Evolutionary conservation across 306 rosid genomes (phyloP).

Genomic region (Cicer bijugum): DNA sequence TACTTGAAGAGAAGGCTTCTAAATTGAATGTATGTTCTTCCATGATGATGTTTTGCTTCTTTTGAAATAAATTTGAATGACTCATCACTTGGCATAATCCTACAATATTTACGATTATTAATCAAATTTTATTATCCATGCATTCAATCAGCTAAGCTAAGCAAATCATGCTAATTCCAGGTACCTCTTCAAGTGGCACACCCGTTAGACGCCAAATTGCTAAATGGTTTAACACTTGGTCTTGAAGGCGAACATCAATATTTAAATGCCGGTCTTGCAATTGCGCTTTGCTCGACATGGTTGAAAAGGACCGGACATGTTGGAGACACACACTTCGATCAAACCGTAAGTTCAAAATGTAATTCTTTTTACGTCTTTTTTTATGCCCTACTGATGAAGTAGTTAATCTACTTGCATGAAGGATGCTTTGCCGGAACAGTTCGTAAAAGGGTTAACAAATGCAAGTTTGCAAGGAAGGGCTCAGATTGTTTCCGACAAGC

Average conservation of each 20-base stretch:
- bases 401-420: conserved; percentile 50
- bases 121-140: too few relatives aligned
- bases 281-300: conserved; percentile 87
- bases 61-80: conserved; percentile 28
- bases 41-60: conserved; percentile 29
- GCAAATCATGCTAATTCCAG: conserved; percentile 53
- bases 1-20: conserved; percentile 87
- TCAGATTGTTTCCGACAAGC: conserved; percentile 79
- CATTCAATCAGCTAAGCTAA: background rate
- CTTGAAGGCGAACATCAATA: conserved; percentile 98
- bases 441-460: conserved; percentile 72
- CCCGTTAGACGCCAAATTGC: conserved; percentile 68
- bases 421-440: conserved; percentile 80
- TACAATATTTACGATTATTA: conserved; percentile 14
- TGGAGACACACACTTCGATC: conserved; percentile 57
- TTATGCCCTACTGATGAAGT: conserved; percentile 21
- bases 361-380: background rate
- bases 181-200: conserved; percentile 69
- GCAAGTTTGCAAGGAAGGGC: conserved; percentile 97
- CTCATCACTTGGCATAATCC: conserved; percentile 5
- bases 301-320: conserved; percentile 80
- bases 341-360: conserved; percentile 60
- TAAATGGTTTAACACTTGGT: conserved; percentile 79
- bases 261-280: conserved; percentile 90
- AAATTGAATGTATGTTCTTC: conserved; percentile 59